Conservation (phyloP, 1,139 yeast species). For the Suhomyces taliae region DNA sequence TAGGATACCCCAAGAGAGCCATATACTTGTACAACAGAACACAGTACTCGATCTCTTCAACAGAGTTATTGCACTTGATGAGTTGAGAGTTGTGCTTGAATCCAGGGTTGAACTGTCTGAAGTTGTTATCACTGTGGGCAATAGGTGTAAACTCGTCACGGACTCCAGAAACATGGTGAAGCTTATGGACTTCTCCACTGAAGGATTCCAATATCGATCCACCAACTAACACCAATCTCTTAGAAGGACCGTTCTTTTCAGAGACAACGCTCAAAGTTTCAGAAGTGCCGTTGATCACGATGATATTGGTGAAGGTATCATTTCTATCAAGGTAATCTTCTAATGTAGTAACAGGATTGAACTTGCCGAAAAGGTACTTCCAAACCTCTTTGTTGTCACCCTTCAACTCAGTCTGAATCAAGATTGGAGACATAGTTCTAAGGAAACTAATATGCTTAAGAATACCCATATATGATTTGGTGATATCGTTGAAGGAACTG, state of each 20-base stretch:
- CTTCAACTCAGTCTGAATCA: conserved; percentile 1
- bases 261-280: conserved; percentile 7
- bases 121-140: neutral
- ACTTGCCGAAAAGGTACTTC: conserved; percentile 11
- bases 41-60: conserved; percentile 57
- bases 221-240: conserved; percentile 10
- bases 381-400: conserved; percentile 7
- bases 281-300: conserved; percentile 11
- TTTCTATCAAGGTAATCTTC: conserved; percentile 10
- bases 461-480: conserved; percentile 8
- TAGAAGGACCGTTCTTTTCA: conserved; percentile 1
- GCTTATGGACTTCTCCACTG: neutral
- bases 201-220: conserved; percentile 4
- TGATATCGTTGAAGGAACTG: conserved; percentile 7
- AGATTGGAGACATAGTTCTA: conserved; percentile 8
- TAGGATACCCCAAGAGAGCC: conserved; percentile 47
- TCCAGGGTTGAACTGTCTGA: conserved; percentile 38
- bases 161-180: conserved; percentile 1
- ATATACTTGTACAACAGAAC: conserved; percentile 50
- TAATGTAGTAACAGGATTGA: conserved; percentile 12
- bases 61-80: conserved; percentile 32
- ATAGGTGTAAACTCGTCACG: conserved; percentile 6
- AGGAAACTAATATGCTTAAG: conserved; percentile 9
- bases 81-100: conserved; percentile 36
- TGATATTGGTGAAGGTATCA: conserved; percentile 10